phyloP scores from a whole-genome alignment of 73 alveolate genomes.

The Paramecium primaurelia region DNA sequence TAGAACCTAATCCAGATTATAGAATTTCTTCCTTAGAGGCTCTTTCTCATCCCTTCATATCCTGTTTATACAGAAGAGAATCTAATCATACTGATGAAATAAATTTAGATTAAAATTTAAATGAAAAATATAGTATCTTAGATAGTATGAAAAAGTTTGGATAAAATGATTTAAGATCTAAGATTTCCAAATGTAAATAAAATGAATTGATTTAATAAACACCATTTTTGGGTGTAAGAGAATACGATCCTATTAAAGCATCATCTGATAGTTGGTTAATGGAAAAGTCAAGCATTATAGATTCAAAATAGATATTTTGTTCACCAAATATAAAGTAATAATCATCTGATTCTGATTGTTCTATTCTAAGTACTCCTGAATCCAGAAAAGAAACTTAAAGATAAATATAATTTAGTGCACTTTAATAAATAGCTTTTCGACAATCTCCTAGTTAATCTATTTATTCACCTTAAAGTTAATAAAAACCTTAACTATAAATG shows the following conservation, averaged over 20 bases:
- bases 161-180: neutral
- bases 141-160: slow-evolving; percentile 9
- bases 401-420: neutral
- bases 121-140: slow-evolving; percentile 14
- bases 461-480: neutral
- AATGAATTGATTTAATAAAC: neutral
- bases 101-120: neutral
- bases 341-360: neutral
- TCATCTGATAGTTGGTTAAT: neutral
- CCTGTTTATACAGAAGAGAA: neutral
- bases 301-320: neutral
- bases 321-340: neutral
- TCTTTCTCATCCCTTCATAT: slow-evolving; percentile 58
- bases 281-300: neutral
- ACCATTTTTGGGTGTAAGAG: neutral
- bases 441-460: neutral
- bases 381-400: neutral
- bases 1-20: slow-evolving; percentile 46
- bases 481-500: neutral
- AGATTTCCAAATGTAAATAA: neutral
- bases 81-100: neutral
- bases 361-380: neutral
- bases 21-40: slow-evolving; percentile 79
- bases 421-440: neutral
- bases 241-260: neutral